phyloP scores from a whole-genome alignment of 1,139 yeast genomes.

The Saccharomyces pastorianus region DNA sequence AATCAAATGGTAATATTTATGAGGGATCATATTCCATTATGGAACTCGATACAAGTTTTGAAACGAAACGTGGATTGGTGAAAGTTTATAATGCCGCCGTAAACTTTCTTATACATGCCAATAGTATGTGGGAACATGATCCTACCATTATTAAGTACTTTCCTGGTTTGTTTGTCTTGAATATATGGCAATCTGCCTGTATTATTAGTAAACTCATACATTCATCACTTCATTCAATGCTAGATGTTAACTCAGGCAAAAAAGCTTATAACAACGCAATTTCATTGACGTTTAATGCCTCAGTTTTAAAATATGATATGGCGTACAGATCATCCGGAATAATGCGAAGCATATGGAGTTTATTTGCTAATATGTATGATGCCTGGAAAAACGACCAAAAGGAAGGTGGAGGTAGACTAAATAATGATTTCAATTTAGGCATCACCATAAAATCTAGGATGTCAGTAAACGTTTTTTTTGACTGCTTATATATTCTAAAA shows the following conservation, averaged over 20 bases:
- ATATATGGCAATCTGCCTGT: slow-evolving; percentile 88
- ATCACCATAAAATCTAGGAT: slow-evolving; percentile 69
- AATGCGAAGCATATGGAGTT: slow-evolving; percentile 89
- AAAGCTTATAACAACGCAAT: slow-evolving; percentile 65
- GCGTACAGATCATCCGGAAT: slow-evolving; percentile 89
- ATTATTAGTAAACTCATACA: slow-evolving; percentile 72
- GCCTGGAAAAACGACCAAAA: slow-evolving; percentile 25
- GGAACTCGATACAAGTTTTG: slow-evolving; percentile 31
- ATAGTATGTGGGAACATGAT: slow-evolving; percentile 50
- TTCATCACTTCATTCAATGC: slow-evolving; percentile 55
- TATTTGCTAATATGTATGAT: slow-evolving; percentile 44
- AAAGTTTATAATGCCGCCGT: slow-evolving; percentile 74
- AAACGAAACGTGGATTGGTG: slow-evolving; percentile 65
- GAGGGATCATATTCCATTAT: slow-evolving; percentile 8
- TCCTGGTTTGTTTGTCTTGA: slow-evolving; percentile 75
- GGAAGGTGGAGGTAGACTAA: slow-evolving; percentile 14
- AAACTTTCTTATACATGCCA: slow-evolving; percentile 59
- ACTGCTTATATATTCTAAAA: slow-evolving; percentile 72
- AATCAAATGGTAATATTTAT: slow-evolving; percentile 7
- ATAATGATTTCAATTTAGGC: slow-evolving; percentile 30
- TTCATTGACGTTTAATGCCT: slow-evolving; percentile 63
- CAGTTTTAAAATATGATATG: slow-evolving; percentile 83
- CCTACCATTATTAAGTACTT: slow-evolving; percentile 62
- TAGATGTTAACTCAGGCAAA: slow-evolving; percentile 69
- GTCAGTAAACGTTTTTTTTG: slow-evolving; percentile 77